phyloP scores from a whole-genome alignment of 257 asterid species.

The Plantago major region DNA sequence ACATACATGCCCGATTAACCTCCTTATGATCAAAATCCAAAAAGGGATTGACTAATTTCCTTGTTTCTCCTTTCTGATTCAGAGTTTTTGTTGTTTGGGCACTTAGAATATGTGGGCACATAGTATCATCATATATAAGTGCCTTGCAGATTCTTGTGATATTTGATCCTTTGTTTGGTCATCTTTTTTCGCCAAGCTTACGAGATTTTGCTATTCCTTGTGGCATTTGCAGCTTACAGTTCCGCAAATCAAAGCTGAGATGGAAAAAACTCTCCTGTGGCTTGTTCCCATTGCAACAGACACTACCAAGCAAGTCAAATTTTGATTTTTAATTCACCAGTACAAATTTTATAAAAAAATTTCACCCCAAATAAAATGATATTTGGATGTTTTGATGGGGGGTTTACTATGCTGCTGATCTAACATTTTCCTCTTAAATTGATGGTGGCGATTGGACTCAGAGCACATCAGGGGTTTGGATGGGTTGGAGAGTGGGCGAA shows the following conservation, averaged over 20 bases:
- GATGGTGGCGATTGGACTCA: constrained; percentile 31
- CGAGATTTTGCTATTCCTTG: constrained; percentile 8
- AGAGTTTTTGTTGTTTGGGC: no score
- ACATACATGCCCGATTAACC: no score
- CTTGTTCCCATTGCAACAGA: constrained; percentile 90
- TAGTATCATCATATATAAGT: no score
- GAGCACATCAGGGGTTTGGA: constrained; percentile 99
- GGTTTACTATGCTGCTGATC: constrained; percentile 16
- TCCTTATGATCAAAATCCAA: no score
- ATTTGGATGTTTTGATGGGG: no score
- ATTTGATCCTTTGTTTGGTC: background rate
- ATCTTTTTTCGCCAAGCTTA: background rate
- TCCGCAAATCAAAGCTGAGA: constrained; percentile 84
- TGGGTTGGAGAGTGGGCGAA: constrained; percentile 99
- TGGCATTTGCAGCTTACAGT: constrained; percentile 58
- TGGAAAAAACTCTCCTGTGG: constrained; percentile 94
- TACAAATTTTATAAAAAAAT: background rate
- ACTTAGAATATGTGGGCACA: no score
- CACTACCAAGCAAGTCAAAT: constrained; percentile 63
- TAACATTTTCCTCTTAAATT: constrained; percentile 22
- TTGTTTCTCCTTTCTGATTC: no score
- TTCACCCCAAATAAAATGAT: no score
- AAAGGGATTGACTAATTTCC: no score
- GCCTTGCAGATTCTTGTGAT: no score
- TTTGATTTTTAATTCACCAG: background rate